Evolutionary conservation across 805 yeast species (phyloP).

Genomic region (Candida silvatica): DNA sequence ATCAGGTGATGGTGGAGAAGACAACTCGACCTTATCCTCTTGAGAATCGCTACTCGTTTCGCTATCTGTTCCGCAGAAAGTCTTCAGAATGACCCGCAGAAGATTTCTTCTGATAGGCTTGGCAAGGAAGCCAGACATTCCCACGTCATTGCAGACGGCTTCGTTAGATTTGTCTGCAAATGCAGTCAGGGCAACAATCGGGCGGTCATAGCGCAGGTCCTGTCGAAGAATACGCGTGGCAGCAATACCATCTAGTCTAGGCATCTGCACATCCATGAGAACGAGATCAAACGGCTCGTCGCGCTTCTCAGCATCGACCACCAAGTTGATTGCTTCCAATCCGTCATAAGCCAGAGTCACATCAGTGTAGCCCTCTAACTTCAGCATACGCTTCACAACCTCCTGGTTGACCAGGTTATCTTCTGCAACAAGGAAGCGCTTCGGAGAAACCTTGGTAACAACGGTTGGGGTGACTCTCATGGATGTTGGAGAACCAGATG

Average conservation of each 20-base stretch:
- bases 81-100: conserved; percentile 46
- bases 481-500: conserved; percentile 13
- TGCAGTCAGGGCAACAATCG: conserved; percentile 92
- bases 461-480: no score
- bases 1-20: no score
- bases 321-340: conserved; percentile 70
- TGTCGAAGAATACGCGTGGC: conserved; percentile 72
- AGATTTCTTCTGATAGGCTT: conserved; percentile 78
- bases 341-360: conserved; percentile 86
- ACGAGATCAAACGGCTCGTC: conserved; percentile 54
- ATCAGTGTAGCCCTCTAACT: conserved; percentile 67
- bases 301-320: conserved; percentile 37
- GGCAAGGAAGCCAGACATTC: conserved; percentile 86
- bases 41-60: no score
- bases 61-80: conserved; percentile 37
- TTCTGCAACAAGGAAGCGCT: conserved; percentile 75
- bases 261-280: conserved; percentile 98
- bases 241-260: conserved; percentile 78
- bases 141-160: conserved; percentile 76
- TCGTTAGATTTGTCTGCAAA: conserved; percentile 91
- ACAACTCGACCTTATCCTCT: no score
- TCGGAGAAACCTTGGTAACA: no score
- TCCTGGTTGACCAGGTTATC: conserved; percentile 93
- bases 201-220: conserved; percentile 51
- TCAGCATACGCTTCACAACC: conserved; percentile 82